Percentiles rank a stretch among this genome's conserved stretches.
Evolutionary conservation across 176 grass and related monocot genomes (phyloP).

Genomic region (Avena insularis): DNA sequence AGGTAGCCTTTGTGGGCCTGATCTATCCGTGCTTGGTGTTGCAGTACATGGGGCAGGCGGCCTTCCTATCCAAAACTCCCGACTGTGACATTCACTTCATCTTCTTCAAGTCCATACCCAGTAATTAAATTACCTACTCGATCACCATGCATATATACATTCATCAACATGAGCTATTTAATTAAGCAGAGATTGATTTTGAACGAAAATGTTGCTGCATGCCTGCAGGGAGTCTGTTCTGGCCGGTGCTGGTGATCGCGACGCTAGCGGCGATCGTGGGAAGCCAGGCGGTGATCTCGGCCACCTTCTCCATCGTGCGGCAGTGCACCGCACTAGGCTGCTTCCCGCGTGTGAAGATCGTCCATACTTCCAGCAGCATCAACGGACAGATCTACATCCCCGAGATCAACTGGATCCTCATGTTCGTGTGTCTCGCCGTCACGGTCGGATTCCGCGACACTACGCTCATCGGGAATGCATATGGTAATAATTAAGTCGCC

Average conservation of each 20-base stretch:
- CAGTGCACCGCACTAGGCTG: constrained; percentile 71
- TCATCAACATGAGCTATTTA: neutral
- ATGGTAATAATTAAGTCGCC: no score
- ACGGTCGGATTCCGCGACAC: no score
- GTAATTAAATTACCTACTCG: constrained; percentile 28
- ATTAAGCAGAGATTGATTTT: neutral
- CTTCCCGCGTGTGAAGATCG: constrained; percentile 77
- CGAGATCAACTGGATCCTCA: constrained; percentile 73
- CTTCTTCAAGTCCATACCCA: constrained; percentile 62
- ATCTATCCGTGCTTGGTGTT: constrained; percentile 79
- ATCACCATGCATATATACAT: neutral
- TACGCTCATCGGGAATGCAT: no score
- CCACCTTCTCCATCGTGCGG: constrained; percentile 77
- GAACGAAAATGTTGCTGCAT: neutral
- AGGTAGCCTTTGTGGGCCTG: constrained; percentile 55
- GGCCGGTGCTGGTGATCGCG: constrained; percentile 67
- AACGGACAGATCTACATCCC: constrained; percentile 75
- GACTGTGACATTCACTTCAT: constrained; percentile 54
- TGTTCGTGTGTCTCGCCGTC: no score
- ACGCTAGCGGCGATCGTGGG: constrained; percentile 72
- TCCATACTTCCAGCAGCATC: constrained; percentile 70
- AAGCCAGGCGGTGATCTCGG: constrained; percentile 76
- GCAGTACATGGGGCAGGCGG: constrained; percentile 86
- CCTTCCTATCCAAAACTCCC: constrained; percentile 67
- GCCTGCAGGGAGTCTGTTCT: constrained; percentile 56